Conservation (phyloP, 31 red algal species). For the Bonnemaisonia californica region DNA sequence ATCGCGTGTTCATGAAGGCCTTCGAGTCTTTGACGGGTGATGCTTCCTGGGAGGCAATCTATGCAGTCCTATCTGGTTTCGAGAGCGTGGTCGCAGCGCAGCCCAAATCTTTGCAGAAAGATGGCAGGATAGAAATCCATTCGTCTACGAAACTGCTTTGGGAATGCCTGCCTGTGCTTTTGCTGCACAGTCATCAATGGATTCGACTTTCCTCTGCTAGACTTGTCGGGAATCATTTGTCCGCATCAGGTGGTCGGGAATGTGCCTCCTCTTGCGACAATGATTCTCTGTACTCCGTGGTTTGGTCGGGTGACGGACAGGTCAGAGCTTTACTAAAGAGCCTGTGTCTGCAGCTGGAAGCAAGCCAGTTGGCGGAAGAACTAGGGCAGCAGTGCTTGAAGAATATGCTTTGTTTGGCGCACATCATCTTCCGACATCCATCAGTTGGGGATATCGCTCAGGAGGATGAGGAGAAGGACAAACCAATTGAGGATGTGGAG, state of each 20-base stretch:
- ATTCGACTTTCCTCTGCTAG: constrained; percentile 59
- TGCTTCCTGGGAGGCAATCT: constrained; percentile 32
- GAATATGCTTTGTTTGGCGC: constrained; percentile 67
- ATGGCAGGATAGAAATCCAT: constrained; percentile 40
- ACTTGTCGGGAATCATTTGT: constrained; percentile 66
- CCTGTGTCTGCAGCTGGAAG: constrained; percentile 68
- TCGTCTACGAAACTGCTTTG: constrained; percentile 21
- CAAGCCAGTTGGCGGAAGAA: constrained; percentile 38
- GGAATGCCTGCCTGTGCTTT: constrained; percentile 28
- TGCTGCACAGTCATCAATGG: constrained; percentile 72
- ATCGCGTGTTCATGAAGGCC: constrained; percentile 17
- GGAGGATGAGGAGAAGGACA: background rate
- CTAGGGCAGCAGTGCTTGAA: constrained; percentile 67
- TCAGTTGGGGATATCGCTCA: constrained; percentile 37
- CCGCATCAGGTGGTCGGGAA: constrained; percentile 40
- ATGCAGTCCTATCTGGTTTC: constrained; percentile 30
- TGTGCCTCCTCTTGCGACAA: background rate
- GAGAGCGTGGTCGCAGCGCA: constrained; percentile 48
- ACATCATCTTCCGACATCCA: constrained; percentile 47
- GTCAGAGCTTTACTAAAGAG: constrained; percentile 39
- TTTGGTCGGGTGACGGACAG: constrained; percentile 29
- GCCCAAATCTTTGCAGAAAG: background rate
- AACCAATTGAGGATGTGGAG: background rate
- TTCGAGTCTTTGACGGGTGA: constrained; percentile 7
- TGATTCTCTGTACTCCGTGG: background rate